phyloP scores from a whole-genome alignment of 192 early-diverging fungal genomes.

The Coemansia sp. region DNA sequence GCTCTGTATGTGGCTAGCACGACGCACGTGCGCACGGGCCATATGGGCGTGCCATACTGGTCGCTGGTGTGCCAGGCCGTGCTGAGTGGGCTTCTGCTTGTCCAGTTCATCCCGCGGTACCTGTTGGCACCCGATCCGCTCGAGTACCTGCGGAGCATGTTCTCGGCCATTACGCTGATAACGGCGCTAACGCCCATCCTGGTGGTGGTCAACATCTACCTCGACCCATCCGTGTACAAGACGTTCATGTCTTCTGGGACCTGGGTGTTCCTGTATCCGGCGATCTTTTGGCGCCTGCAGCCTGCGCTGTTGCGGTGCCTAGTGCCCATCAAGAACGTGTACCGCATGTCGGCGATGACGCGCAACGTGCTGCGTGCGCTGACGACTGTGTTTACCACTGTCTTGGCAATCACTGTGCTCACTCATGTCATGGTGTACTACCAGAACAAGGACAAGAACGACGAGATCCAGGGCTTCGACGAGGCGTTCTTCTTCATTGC shows the following conservation, averaged over 20 bases:
- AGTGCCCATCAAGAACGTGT: slow-evolving; percentile 64
- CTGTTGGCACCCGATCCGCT: slow-evolving; percentile 60
- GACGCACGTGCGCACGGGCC: slow-evolving; percentile 38
- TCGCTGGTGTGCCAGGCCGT: slow-evolving; percentile 46
- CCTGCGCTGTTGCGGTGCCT: slow-evolving; percentile 59
- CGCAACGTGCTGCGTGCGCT: slow-evolving; percentile 63
- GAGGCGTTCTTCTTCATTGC: slow-evolving; percentile 64
- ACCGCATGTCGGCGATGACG: slow-evolving; percentile 59
- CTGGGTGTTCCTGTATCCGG: slow-evolving; percentile 59
- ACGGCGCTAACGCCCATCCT: slow-evolving; percentile 59
- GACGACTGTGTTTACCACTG: slow-evolving; percentile 65
- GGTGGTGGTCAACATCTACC: slow-evolving; percentile 40
- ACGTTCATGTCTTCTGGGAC: slow-evolving; percentile 65
- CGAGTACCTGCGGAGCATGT: slow-evolving; percentile 48
- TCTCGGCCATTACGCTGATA: slow-evolving; percentile 60
- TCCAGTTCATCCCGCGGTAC: slow-evolving; percentile 64
- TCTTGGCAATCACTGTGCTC: slow-evolving; percentile 70
- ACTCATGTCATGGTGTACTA: slow-evolving; percentile 66
- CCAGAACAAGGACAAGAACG: slow-evolving; percentile 55
- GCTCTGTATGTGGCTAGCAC: slow-evolving; percentile 59
- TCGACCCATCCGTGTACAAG: slow-evolving; percentile 36
- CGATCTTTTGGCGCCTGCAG: slow-evolving; percentile 69
- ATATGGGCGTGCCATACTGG: slow-evolving; percentile 52
- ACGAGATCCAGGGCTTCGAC: slow-evolving; percentile 55
- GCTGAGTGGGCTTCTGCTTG: slow-evolving; percentile 53